A percentile compares a stretch with the other conserved stretches of the same genome.
Evolutionary conservation across 352 stramenopile genomes (phyloP).

Genomic region (Globisporangium viniferum): DNA sequence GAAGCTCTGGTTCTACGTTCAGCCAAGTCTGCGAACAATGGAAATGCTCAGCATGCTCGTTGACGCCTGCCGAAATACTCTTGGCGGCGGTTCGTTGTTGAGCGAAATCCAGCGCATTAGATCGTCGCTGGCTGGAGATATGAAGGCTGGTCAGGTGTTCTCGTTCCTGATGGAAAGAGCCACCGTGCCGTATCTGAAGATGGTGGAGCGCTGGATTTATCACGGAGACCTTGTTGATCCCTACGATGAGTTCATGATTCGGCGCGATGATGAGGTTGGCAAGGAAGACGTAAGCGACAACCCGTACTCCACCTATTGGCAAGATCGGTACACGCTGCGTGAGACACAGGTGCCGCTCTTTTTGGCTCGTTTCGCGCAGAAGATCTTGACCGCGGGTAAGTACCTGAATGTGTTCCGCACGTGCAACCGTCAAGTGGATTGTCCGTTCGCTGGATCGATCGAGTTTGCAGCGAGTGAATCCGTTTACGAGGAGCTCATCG

Average conservation of each 20-base stretch:
- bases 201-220: conserved; percentile 90
- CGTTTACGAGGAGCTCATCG: conserved; percentile 81
- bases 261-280: conserved; percentile 65
- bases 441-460: conserved; percentile 74
- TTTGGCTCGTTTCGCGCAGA: conserved; percentile 62
- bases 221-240: conserved; percentile 87
- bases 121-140: conserved; percentile 73
- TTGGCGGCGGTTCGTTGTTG: conserved; percentile 89
- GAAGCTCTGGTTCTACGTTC: conserved; percentile 91
- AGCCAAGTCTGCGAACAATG: conserved; percentile 91
- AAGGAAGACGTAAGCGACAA: conserved; percentile 87
- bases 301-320: conserved; percentile 90
- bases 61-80: conserved; percentile 59
- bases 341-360: conserved; percentile 81
- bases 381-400: conserved; percentile 91
- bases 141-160: conserved; percentile 72
- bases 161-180: conserved; percentile 82
- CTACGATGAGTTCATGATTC: conserved; percentile 92
- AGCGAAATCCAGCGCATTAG: conserved; percentile 88
- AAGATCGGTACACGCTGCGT: conserved; percentile 81
- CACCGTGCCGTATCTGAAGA: conserved; percentile 86
- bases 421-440: conserved; percentile 75
- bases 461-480: conserved; percentile 59
- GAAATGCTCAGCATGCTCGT: conserved; percentile 88
- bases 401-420: conserved; percentile 91